phyloP scores from a whole-genome alignment of 495 filamentous ascomycete genomes.

The Aspergillus nidulans region DNA sequence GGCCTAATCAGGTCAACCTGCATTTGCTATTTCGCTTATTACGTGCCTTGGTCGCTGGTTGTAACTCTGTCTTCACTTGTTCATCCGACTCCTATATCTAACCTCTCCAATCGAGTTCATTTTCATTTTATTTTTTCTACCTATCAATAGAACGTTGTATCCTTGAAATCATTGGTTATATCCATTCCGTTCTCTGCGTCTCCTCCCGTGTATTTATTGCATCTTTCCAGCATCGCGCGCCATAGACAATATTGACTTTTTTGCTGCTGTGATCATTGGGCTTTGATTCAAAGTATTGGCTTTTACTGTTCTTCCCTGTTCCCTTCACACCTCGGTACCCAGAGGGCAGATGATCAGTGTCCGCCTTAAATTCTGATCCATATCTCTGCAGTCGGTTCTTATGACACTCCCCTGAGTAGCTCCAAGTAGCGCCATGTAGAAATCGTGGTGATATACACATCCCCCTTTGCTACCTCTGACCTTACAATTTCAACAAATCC shows the following conservation, averaged over 20 bases:
- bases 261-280: neutral
- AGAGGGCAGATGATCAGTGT: no score
- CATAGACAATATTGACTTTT: slow-evolving; percentile 18
- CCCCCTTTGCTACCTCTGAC: no score
- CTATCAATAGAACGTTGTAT: slow-evolving; percentile 2
- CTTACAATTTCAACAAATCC: no score
- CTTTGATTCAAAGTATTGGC: neutral
- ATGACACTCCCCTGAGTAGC: no score
- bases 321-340: no score
- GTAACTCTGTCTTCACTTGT: neutral
- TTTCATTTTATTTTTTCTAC: neutral
- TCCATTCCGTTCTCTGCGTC: neutral
- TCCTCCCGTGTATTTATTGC: slow-evolving; percentile 1
- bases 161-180: neutral
- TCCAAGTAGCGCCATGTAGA: no score
- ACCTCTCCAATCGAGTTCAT: slow-evolving; percentile 1
- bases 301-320: neutral
- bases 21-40: neutral
- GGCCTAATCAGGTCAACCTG: slow-evolving; percentile 24
- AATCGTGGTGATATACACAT: no score
- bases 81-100: slow-evolving; percentile 1
- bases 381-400: no score
- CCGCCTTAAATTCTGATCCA: no score
- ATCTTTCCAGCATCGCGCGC: slow-evolving; percentile 3
- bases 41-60: neutral